Percentiles rank a stretch among this genome's conserved stretches.
Evolutionary conservation across 139 green algal species (phyloP).

Genomic region (Monoraphidium neglectum): DNA sequence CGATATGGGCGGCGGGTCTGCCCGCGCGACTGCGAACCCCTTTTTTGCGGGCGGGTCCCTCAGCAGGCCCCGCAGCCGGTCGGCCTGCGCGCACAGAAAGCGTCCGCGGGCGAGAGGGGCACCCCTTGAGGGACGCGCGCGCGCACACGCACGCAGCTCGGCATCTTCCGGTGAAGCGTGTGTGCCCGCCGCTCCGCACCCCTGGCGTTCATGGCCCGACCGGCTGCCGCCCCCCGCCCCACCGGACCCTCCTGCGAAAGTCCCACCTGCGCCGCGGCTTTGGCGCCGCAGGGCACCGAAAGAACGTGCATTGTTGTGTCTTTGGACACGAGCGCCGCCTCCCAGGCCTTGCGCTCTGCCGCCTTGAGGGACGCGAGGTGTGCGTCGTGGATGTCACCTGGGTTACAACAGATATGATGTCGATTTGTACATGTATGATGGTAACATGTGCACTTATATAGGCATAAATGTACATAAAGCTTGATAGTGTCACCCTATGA

Average conservation of each 20-base stretch:
- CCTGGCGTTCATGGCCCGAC: no score
- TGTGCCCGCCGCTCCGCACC: no score
- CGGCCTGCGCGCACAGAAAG: conserved; percentile 6
- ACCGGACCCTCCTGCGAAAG: no score
- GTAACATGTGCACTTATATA: no score
- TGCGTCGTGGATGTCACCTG: conserved; percentile 25
- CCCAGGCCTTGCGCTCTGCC: conserved; percentile 27
- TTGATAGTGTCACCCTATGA: no score
- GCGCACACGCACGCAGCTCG: background rate
- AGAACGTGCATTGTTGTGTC: background rate
- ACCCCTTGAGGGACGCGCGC: background rate
- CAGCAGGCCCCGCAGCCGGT: conserved; percentile 26
- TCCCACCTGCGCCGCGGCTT: conserved; percentile 16
- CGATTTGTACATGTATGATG: no score
- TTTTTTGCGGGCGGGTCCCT: conserved; percentile 45
- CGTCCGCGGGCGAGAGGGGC: background rate
- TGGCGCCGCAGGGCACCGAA: background rate
- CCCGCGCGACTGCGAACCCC: conserved; percentile 42
- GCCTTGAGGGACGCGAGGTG: conserved; percentile 8
- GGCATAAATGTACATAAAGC: no score
- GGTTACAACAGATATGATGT: no score
- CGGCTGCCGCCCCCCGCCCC: no score
- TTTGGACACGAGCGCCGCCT: conserved; percentile 22
- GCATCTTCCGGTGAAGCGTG: no score
- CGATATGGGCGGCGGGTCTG: conserved; percentile 33